phyloP scores from a whole-genome alignment of 1,284 basidiomycete genomes.

The Sanghuangporus baumii region DNA sequence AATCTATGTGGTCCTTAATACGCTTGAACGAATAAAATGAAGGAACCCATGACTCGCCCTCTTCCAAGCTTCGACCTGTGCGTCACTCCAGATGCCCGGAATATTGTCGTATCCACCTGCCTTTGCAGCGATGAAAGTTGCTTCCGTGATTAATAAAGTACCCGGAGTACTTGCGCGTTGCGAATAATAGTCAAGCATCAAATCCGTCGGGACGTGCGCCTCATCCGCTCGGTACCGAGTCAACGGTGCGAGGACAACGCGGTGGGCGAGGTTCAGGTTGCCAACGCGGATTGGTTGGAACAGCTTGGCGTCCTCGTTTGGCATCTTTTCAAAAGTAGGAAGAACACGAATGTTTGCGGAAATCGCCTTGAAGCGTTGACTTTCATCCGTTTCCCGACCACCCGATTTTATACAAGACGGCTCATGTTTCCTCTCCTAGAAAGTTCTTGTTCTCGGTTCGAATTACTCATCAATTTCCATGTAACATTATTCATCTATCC shows the following conservation, averaged over 20 bases:
- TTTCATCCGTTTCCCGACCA: too few species aligned
- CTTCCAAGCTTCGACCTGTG: conserved; percentile 29
- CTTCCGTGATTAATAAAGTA: conserved; percentile 29
- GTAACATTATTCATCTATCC: neutral
- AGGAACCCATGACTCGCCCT: conserved; percentile 19
- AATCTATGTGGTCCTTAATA: conserved; percentile 20
- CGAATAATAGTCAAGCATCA: conserved; percentile 24
- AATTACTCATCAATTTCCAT: neutral
- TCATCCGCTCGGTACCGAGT: conserved; percentile 28
- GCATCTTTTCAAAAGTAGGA: neutral
- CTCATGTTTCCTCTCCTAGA: neutral
- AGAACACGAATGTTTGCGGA: neutral
- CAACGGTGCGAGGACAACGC: conserved; percentile 30
- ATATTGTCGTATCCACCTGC: conserved; percentile 21
- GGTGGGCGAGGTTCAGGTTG: conserved; percentile 21
- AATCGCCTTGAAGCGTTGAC: neutral
- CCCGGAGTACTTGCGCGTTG: conserved; percentile 26
- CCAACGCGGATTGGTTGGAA: conserved; percentile 29
- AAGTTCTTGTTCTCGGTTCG: neutral
- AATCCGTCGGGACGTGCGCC: conserved; percentile 22
- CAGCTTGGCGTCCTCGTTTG: conserved; percentile 17
- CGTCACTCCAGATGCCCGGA: conserved; percentile 24
- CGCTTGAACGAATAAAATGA: neutral
- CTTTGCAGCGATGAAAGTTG: conserved; percentile 24
- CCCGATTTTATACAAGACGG: too few species aligned